Percentiles rank a stretch among this genome's conserved stretches.
phyloP scores from a whole-genome alignment of 1,284 basidiomycete genomes.

The Ganoderma leucocontextum region DNA sequence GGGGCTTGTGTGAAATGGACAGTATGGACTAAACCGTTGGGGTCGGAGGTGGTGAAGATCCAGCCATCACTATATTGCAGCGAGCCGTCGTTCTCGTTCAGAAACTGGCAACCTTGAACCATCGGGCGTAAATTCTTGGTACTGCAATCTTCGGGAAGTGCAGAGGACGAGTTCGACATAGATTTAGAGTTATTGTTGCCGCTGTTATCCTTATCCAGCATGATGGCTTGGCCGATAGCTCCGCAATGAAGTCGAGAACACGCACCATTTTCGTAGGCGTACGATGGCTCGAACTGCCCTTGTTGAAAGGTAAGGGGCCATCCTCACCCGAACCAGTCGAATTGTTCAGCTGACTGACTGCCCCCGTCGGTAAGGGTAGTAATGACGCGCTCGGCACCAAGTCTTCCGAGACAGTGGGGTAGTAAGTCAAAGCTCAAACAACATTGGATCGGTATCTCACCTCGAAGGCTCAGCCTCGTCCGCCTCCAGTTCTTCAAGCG shows the following conservation, averaged over 20 bases:
- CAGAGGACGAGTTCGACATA: neutral
- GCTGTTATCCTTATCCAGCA: neutral
- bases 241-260: neutral
- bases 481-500: neutral
- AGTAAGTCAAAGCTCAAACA: neutral
- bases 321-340: too few species aligned
- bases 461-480: constrained; percentile 11
- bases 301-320: too few species aligned
- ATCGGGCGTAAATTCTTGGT: neutral
- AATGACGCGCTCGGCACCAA: neutral
- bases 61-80: constrained; percentile 47
- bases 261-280: too few species aligned
- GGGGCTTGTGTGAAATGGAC: constrained; percentile 28
- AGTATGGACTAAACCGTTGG: constrained; percentile 25
- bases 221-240: neutral
- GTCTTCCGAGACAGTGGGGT: neutral
- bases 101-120: constrained; percentile 14
- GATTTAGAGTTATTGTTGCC: neutral
- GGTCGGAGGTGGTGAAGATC: constrained; percentile 40
- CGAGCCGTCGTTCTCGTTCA: constrained; percentile 34
- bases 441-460: constrained; percentile 2
- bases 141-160: neutral
- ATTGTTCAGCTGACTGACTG: neutral
- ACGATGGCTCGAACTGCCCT: too few species aligned
- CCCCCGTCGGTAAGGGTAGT: neutral